A percentile compares a stretch with the other conserved stretches of the same genome.
phyloP scores from a whole-genome alignment of 2,329 filamentous ascomycete genomes.

The Myriosclerotinia duriaeana region DNA sequence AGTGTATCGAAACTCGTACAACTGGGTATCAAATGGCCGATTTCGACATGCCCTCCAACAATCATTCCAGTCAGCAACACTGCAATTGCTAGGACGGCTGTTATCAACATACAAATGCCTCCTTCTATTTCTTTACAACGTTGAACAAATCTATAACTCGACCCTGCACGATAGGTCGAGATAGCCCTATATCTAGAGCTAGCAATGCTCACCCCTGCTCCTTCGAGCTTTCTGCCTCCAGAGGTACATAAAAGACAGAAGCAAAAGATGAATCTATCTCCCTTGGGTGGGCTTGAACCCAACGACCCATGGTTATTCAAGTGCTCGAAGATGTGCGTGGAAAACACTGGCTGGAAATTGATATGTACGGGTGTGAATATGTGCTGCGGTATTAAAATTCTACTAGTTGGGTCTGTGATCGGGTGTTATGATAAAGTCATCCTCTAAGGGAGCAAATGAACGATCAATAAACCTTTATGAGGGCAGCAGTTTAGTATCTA shows the following conservation, averaged over 20 bases:
- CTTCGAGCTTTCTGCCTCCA: not conserved
- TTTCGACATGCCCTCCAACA: not conserved
- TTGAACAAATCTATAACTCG: not conserved
- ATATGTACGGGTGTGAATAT: not conserved
- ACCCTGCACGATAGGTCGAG: not conserved
- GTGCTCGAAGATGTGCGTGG: not conserved
- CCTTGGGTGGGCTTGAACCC: constrained; percentile 5
- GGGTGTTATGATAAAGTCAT: too few relatives aligned
- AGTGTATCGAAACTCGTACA: not conserved
- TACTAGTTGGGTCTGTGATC: not conserved
- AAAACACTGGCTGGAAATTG: not conserved
- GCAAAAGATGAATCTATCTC: not conserved
- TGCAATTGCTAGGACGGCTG: not conserved
- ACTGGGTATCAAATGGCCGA: not conserved
- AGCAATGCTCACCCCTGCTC: not conserved
- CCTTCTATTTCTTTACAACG: not conserved
- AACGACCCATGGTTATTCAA: not conserved
- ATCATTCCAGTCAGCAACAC: not conserved
- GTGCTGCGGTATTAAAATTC: not conserved
- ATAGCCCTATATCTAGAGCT: not conserved
- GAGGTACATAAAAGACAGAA: not conserved
- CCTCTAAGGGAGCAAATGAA: too few relatives aligned
- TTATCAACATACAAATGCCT: not conserved
- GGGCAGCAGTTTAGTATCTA: too few relatives aligned
- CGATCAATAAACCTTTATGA: too few relatives aligned